Percentiles rank a stretch among this genome's conserved stretches.
These are phyloP conservation scores for Moricandia arvensis DNA, from an alignment of 345 rosid species.

Conservation along the genomic window DNA sequence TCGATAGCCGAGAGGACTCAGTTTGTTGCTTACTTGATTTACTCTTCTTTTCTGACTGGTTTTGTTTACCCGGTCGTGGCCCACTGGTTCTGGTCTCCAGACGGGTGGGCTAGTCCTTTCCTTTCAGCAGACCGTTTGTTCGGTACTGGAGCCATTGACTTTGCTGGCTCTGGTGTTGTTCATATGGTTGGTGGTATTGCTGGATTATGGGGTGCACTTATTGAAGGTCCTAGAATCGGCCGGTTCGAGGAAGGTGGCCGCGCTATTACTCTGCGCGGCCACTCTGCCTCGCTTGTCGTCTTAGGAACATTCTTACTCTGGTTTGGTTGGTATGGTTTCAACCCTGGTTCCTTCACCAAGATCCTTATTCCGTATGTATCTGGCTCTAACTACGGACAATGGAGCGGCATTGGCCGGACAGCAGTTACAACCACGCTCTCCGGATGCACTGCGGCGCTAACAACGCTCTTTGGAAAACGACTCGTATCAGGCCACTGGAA, in stretches of 20 bases:
- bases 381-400: slow-evolving; percentile 55
- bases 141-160: slow-evolving; percentile 70
- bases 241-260: slow-evolving; percentile 50
- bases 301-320: slow-evolving; percentile 73
- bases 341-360: slow-evolving; percentile 65
- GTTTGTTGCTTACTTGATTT: slow-evolving; percentile 77
- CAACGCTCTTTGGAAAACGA: slow-evolving; percentile 80
- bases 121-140: slow-evolving; percentile 45
- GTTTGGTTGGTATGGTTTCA: slow-evolving; percentile 89
- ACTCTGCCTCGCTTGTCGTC: slow-evolving; percentile 69
- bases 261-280: slow-evolving; percentile 49
- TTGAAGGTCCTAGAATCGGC: slow-evolving; percentile 79
- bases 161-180: slow-evolving; percentile 78
- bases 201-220: slow-evolving; percentile 74
- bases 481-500: slow-evolving; percentile 88
- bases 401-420: slow-evolving; percentile 85
- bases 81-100: slow-evolving; percentile 88
- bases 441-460: slow-evolving; percentile 79
- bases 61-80: slow-evolving; percentile 89
- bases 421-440: slow-evolving; percentile 94
- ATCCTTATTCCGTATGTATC: slow-evolving; percentile 39
- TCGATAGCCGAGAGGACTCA: slow-evolving; percentile 90
- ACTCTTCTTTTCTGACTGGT: slow-evolving; percentile 77
- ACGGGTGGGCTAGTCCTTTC: slow-evolving; percentile 83
- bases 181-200: slow-evolving; percentile 83